Base-by-base conservation (phyloP, 2,329 filamentous ascomycete species). In the Metarhizium brunneum region DNA sequence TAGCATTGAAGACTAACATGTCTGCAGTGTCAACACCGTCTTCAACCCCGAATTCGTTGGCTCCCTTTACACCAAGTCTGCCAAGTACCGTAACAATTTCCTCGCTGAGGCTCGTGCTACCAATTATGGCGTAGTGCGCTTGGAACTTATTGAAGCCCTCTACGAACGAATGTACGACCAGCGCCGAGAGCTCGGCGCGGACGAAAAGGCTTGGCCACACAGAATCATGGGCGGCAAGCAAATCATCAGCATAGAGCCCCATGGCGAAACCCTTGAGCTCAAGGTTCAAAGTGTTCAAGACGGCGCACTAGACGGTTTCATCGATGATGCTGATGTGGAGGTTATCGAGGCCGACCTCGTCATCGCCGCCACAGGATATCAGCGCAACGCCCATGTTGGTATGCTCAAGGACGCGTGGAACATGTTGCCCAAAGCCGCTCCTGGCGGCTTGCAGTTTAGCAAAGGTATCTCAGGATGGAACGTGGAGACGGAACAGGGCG, bases 61-160 rank as follows among this genome's bases (percentile, higher is more conserved):
- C 68, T 77, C 78, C 48, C 82, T 95, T 62, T 96, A 85, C 74
- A 75, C 81, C 51, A 84, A 86, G 61, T 76, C 86, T 0, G 73
- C 84, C 1, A 75, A 77, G 48, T 77, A 85, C 58, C 87, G 92
- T 51, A 74, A 79, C 57, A 69, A 71, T 59, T 66, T 83, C 36
- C 68, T 96, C 53, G 73, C 77, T 16, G 84, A 85, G 53, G 89
- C 95, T 62, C 86, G 87, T 57, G 85, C 84, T 35, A 97, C 92
- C 58, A 97, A 97, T 76, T 97, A 97, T 70, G 88, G 90, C 53
- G 92, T 97, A 4, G 92, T 99, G 3, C 85, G 92, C 7, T 81
- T 96, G n/a, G 83, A 90, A 61, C 81, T 97, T 52, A 88, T 97
- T 56, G 92, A 97, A 70, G 82, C 86, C 56, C 82, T 97, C 35